Percentiles rank a stretch among this genome's conserved stretches.
Conservation (phyloP, 2,329 filamentous ascomycete species). For the Fusarium acutatum region DNA sequence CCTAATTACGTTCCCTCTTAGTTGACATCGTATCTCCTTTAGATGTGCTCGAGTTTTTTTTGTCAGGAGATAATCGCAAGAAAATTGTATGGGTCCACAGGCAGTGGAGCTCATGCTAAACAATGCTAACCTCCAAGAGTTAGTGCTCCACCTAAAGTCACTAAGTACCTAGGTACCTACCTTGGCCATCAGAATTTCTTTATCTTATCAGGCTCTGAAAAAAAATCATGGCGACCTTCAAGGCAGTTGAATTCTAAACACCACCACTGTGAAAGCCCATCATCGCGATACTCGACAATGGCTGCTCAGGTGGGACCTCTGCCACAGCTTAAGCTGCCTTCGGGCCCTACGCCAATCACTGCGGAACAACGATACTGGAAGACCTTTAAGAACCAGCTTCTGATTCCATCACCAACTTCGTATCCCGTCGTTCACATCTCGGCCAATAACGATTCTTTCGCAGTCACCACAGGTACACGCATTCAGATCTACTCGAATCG, state of each 20-base stretch:
- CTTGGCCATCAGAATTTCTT: conserved; percentile 35
- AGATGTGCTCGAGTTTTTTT: background rate
- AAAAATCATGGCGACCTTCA: conserved; percentile 35
- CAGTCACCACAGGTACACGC: conserved; percentile 91
- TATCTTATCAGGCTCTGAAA: conserved; percentile 42
- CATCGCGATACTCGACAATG: conserved; percentile 61
- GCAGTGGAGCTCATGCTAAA: background rate
- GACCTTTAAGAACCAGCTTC: conserved; percentile 89
- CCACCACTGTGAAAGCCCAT: conserved; percentile 25
- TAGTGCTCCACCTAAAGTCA: conserved; percentile 9
- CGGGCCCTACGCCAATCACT: conserved; percentile 83
- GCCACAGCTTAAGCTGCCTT: conserved; percentile 81
- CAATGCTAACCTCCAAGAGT: background rate
- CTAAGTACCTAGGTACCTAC: background rate
- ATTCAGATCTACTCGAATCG: conserved; percentile 94
- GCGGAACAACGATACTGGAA: conserved; percentile 97
- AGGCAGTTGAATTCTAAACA: conserved; percentile 13
- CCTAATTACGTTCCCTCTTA: background rate
- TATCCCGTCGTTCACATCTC: conserved; percentile 92
- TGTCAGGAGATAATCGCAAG: background rate
- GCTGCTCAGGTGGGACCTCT: conserved; percentile 85
- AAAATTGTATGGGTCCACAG: background rate
- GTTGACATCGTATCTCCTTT: background rate
- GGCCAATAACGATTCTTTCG: conserved; percentile 79
- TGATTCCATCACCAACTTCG: conserved; percentile 89